These are phyloP conservation scores for Zygosaccharomyces pseudobailii DNA, from an alignment of 1,139 yeast species.

Conservation along the genomic window DNA sequence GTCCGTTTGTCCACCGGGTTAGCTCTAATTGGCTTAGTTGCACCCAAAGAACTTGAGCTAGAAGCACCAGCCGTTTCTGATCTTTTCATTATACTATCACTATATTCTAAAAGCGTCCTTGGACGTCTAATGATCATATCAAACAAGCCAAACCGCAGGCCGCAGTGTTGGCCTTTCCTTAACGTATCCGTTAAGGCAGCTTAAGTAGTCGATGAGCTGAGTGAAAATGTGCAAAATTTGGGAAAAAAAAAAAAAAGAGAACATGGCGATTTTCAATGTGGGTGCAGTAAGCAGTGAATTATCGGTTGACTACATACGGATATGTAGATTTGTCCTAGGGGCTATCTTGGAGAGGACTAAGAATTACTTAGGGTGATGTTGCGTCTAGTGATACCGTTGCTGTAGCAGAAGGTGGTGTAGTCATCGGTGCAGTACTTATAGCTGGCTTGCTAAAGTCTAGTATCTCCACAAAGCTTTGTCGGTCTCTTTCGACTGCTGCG, in stretches of 20 bases:
- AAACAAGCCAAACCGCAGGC: not conserved
- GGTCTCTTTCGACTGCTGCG: conserved; percentile 78
- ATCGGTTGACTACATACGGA: not conserved
- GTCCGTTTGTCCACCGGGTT: not conserved
- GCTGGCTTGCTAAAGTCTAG: conserved; percentile 57
- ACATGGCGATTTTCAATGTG: not conserved
- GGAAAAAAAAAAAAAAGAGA: not conserved
- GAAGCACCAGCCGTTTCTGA: not conserved
- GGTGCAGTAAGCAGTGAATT: not conserved
- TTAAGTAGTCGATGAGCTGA: not conserved
- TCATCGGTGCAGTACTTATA: not conserved
- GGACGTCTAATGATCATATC: not conserved
- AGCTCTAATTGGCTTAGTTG: not conserved
- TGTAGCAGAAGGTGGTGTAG: conserved; percentile 4
- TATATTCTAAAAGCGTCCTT: not conserved
- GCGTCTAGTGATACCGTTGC: conserved; percentile 1
- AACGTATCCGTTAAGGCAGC: not conserved
- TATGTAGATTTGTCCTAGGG: not conserved
- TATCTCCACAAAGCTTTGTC: conserved; percentile 69
- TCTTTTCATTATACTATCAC: not conserved
- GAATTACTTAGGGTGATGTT: not conserved
- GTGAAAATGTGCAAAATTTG: not conserved
- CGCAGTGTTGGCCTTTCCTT: not conserved
- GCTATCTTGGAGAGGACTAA: not conserved
- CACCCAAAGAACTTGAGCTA: not conserved